phyloP scores from a whole-genome alignment of 352 stramenopile genomes.

The Phytophthora syringae region DNA sequence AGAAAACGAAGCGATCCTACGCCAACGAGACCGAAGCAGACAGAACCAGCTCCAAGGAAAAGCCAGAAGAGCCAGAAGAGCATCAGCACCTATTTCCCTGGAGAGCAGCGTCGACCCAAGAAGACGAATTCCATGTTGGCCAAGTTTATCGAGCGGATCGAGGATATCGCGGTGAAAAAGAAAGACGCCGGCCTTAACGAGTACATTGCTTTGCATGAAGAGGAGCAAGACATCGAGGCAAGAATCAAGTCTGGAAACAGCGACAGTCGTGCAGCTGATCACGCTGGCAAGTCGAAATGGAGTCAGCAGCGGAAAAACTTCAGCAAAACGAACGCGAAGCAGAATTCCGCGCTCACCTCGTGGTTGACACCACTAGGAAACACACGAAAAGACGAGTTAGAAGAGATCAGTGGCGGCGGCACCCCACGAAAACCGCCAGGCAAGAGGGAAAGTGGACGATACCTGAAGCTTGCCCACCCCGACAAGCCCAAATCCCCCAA shows the following conservation, averaged over 20 bases:
- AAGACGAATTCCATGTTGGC: conserved; percentile 31
- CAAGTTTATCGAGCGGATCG: conserved; percentile 34
- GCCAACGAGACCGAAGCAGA: background rate
- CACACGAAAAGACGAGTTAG: conserved; percentile 20
- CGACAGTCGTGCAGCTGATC: background rate
- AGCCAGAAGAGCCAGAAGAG: conserved; percentile 14
- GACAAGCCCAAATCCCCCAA: conserved; percentile 11
- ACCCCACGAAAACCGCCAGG: conserved; percentile 3
- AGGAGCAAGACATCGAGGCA: conserved; percentile 24
- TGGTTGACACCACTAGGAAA: conserved; percentile 22
- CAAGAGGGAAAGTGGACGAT: conserved; percentile 15
- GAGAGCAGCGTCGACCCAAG: conserved; percentile 21
- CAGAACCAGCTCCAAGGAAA: background rate
- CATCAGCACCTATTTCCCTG: conserved; percentile 35
- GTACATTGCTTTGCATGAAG: conserved; percentile 39
- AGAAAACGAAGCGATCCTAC: conserved; percentile 26
- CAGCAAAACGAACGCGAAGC: conserved; percentile 14
- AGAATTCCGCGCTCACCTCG: conserved; percentile 3
- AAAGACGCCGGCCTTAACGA: conserved; percentile 29
- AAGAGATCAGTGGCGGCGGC: conserved; percentile 4
- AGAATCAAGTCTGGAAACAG: conserved; percentile 4
- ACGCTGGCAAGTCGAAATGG: conserved; percentile 23
- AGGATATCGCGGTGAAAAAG: conserved; percentile 40
- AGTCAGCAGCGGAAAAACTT: conserved; percentile 23
- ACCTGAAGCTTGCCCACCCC: conserved; percentile 19